Conservation (phyloP, 2,329 filamentous ascomycete species). For the Neonectria coccinea region DNA sequence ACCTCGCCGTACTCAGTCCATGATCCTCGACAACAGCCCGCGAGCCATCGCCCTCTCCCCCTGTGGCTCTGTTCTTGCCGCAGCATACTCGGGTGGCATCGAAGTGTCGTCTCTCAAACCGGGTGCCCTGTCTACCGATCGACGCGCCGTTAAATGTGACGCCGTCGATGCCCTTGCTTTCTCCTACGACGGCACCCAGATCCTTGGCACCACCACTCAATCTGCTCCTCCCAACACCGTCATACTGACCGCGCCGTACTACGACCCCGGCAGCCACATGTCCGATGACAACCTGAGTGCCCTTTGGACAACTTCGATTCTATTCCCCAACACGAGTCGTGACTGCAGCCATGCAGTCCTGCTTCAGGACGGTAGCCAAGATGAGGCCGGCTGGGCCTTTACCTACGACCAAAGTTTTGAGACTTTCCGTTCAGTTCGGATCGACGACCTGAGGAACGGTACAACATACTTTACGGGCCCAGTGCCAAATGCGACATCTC, state of each 20-base stretch:
- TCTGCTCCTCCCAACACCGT: slow-evolving; percentile 76
- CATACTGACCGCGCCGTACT: slow-evolving; percentile 83
- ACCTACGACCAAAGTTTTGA: slow-evolving; percentile 82
- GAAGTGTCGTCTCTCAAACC: slow-evolving; percentile 83
- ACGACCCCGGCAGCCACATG: slow-evolving; percentile 75
- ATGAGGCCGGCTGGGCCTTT: slow-evolving; percentile 81
- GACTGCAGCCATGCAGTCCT: slow-evolving; percentile 83
- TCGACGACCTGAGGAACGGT: slow-evolving; percentile 80
- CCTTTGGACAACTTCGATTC: slow-evolving; percentile 87
- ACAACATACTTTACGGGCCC: slow-evolving; percentile 85
- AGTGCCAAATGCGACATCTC: slow-evolving; percentile 61
- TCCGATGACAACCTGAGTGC: slow-evolving; percentile 76
- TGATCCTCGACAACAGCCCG: slow-evolving; percentile 83
- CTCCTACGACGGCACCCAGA: slow-evolving; percentile 81
- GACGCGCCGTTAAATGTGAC: slow-evolving; percentile 82
- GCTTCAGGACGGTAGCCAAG: slow-evolving; percentile 69
- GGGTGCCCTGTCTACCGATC: slow-evolving; percentile 72
- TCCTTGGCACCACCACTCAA: slow-evolving; percentile 79
- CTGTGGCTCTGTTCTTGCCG: slow-evolving; percentile 83
- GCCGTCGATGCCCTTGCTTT: slow-evolving; percentile 80
- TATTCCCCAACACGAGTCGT: slow-evolving; percentile 84
- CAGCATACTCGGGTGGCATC: slow-evolving; percentile 88
- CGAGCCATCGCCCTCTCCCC: slow-evolving; percentile 84
- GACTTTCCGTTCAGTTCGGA: slow-evolving; percentile 80
- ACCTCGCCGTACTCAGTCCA: slow-evolving; percentile 77